Base-by-base conservation (phyloP, 345 rosid species). In the Salix koriyanagi region DNA sequence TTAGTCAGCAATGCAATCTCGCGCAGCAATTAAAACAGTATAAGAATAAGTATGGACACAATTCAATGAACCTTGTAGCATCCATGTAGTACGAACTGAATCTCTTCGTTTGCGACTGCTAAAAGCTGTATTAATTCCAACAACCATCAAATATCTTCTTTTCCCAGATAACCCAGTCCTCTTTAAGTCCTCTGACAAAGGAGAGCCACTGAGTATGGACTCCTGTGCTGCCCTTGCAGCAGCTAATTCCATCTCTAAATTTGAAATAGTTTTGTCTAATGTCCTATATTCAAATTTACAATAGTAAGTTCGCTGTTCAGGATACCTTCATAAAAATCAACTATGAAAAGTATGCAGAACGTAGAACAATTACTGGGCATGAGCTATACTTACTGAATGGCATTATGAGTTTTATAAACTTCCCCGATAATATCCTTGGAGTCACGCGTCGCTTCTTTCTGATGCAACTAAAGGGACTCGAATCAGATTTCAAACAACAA, bases 191-290 rank as follows among this genome's bases (percentile, higher is more conserved):
- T 87, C 88, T 4, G 98, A 88, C 41, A 84, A 56, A 71, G 98
- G 97, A 85, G 97, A 88, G 60, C 92, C 96, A 23, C 81, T 85
- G 39, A 83, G 77, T 72, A 93, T 82, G 69, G 93, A 84, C 77
- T 91, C 97, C 44, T 95, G 98, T 25, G 88, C 89, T 48, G 96
- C 89, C 81, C 87, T 90, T 69, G 99, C 97, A 67, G 98, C 97
- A 61, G 97, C 99, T 80, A 93, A 82, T 87, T 93, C 99, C 99
- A 91, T 95, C 91, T 95, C 99, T 80, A 95, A 86, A 85, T 83
- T 95, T 9, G 98, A 95, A 73, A 95, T 90, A 11, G 99, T 91
- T 86, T 91, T 95, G 81, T 93, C 99, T 87, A 95, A 81, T 62
- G 91, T 87, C 82, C 99, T 95, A 64, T 44, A 81, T 75, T 68